Percentiles rank a stretch among this genome's conserved stretches.
Evolutionary conservation across 305 asterid genomes (phyloP).

Genomic region (Salvia sclarea): DNA sequence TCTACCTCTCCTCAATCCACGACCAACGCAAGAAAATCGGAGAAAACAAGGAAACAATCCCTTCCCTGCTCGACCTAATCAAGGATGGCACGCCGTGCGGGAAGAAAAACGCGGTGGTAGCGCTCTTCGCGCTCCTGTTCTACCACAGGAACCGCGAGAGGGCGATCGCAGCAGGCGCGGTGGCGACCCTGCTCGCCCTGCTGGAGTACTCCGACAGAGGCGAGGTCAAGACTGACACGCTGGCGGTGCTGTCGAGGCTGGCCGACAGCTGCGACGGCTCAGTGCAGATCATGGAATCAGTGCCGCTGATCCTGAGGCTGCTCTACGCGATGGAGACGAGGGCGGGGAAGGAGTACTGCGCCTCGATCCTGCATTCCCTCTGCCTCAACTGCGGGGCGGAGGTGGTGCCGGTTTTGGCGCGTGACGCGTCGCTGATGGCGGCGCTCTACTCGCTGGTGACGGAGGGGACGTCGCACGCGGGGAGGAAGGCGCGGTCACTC

Average conservation of each 20-base stretch:
- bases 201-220: slow-evolving; percentile 46
- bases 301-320: slow-evolving; percentile 32
- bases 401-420: slow-evolving; percentile 47
- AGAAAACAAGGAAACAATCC: slow-evolving; percentile 44
- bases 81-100: slow-evolving; percentile 57
- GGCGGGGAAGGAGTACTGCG: slow-evolving; percentile 65
- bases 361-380: slow-evolving; percentile 54
- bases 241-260: slow-evolving; percentile 61
- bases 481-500: slow-evolving; percentile 55
- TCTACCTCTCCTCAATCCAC: slow-evolving; percentile 60
- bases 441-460: slow-evolving; percentile 52
- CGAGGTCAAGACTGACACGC: slow-evolving; percentile 54
- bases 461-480: slow-evolving; percentile 63
- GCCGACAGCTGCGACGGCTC: slow-evolving; percentile 58
- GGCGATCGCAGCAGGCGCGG: slow-evolving; percentile 48
- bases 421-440: slow-evolving; percentile 55
- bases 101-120: slow-evolving; percentile 66
- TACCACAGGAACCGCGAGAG: slow-evolving; percentile 45
- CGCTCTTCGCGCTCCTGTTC: slow-evolving; percentile 56
- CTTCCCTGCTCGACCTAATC: slow-evolving; percentile 50
- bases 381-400: slow-evolving; percentile 61
- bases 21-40: slow-evolving; percentile 57
- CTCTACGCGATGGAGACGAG: slow-evolving; percentile 43
- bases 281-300: slow-evolving; percentile 38
- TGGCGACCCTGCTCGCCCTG: slow-evolving; percentile 43